Evolutionary conservation across 2,329 filamentous ascomycete genomes (phyloP), one percentile per base, ranked within the genome.

Genomic region (Cordyceps cicadae): DNA sequence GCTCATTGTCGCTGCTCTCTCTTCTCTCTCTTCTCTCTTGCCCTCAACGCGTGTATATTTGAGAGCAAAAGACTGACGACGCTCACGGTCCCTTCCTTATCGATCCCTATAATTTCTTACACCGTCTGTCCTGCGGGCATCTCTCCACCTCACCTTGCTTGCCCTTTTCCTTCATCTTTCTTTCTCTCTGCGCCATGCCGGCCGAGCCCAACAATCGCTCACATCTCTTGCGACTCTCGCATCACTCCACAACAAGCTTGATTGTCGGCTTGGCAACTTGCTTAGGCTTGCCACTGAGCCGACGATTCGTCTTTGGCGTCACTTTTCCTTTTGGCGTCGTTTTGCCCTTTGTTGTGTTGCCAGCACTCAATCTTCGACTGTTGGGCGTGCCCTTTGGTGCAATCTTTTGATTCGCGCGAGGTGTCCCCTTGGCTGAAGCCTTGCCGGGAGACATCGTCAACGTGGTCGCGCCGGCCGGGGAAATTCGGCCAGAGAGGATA

Each of bases 381-480:
- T 63, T 63, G 34, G 59, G 63, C 37, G 61, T 62, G n/a, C 62
- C 62, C 29, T 62, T 62, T 57, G 48, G 53, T 11, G 62, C 64
- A 50, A 51, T 59, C 59, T 62, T 64, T 37, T 59, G 29, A 11
- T 61, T 62, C 19, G 59, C 54, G 54, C 63, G 66, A 11, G 61
- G 61, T 0, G 63, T 63, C 5, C 62, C 63, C 48, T 65, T 66
- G 7, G 53, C 24, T 19, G 62, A 67, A 34, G 56, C 59, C 54
- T 62, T 63, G 43, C 58, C 58, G 8, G 19, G 32, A 19, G 24
- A 55, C 5, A 17, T 12, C 52, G 61, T 60, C 1, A 62, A 53
- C 46, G 68, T 60, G 12, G 65, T 64, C n/a, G 66, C 63, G 41
- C 63, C 66, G 14, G 68, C 67, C 49, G 66, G 62, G 29, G 63